phyloP scores from a whole-genome alignment of 768 basidiomycete genomes.

The Lactarius evosmus region DNA sequence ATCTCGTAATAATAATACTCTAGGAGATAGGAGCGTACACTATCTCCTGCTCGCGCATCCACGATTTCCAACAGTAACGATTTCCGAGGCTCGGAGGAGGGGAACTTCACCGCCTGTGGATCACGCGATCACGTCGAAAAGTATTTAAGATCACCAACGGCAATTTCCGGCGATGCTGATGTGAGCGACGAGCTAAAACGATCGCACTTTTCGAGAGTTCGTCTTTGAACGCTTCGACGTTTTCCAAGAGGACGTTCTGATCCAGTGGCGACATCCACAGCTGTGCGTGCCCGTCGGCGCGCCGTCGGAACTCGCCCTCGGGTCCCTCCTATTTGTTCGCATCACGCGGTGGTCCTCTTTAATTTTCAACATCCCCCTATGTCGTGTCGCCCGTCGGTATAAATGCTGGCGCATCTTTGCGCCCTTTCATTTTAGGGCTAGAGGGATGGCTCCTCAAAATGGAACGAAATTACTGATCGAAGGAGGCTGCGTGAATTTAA shows the following conservation, averaged over 20 bases:
- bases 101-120: too few species aligned
- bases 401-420: not conserved
- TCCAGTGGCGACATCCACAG: not conserved
- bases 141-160: not conserved
- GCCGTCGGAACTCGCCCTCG: not conserved
- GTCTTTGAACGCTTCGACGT: not conserved
- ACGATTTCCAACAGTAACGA: not conserved
- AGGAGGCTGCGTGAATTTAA: too few species aligned
- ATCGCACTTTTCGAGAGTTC: not conserved
- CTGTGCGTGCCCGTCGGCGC: not conserved
- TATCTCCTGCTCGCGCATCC: too few species aligned
- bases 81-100: not conserved
- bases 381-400: not conserved
- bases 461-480: not conserved
- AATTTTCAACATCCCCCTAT: not conserved
- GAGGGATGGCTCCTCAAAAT: not conserved
- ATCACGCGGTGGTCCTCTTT: not conserved
- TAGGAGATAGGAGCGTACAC: too few species aligned
- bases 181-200: not conserved
- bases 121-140: not conserved
- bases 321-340: not conserved
- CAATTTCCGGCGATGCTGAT: not conserved
- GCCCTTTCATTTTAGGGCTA: not conserved
- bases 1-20: too few species aligned
- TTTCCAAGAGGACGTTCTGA: constrained; percentile 1